These are phyloP conservation scores for Starmerella sp. DNA, from an alignment of 805 yeast genomes.

Conservation along the genomic window DNA sequence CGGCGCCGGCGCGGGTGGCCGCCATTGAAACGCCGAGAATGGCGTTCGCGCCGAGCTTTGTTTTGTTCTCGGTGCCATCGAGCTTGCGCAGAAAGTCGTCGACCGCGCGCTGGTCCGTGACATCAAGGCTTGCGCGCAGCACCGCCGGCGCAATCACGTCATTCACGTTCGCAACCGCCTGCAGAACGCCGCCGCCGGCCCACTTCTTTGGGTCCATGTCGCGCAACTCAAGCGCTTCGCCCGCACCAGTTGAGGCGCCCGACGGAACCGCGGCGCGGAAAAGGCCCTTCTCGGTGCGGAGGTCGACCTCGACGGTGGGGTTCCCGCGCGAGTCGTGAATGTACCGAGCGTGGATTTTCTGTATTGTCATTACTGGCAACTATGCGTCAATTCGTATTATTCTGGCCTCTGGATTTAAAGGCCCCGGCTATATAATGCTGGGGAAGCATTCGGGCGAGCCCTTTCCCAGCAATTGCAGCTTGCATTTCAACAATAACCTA, in stretches of 20 bases:
- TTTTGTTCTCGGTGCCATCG: conserved; percentile 96
- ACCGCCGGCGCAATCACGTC: conserved; percentile 90
- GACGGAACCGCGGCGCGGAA: conserved; percentile 98
- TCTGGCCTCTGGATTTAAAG: too few species aligned
- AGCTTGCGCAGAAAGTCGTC: conserved; percentile 76
- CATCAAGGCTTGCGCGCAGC: conserved; percentile 66
- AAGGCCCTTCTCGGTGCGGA: conserved; percentile 81
- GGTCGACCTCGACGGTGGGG: conserved; percentile 98
- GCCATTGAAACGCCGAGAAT: conserved; percentile 96
- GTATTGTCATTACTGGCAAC: conserved; percentile 50
- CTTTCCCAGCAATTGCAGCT: too few species aligned
- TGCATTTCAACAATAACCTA: too few species aligned
- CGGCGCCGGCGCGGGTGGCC: conserved; percentile 97
- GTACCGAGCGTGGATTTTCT: conserved; percentile 85
- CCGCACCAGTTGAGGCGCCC: conserved; percentile 98
- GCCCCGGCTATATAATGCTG: too few species aligned
- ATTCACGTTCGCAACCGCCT: conserved; percentile 95
- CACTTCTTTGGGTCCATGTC: conserved; percentile 96
- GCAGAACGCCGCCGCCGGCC: conserved; percentile 97
- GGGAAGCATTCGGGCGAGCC: too few species aligned
- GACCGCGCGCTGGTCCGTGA: conserved; percentile 72
- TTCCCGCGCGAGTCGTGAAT: conserved; percentile 99
- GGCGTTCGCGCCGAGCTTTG: conserved; percentile 97
- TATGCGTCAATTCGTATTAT: too few species aligned
- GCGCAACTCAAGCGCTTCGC: conserved; percentile 97